A percentile compares a stretch with the other conserved stretches of the same genome.
Conservation (phyloP, 441 rosid genomes). For the Francoa sonchifolia region DNA sequence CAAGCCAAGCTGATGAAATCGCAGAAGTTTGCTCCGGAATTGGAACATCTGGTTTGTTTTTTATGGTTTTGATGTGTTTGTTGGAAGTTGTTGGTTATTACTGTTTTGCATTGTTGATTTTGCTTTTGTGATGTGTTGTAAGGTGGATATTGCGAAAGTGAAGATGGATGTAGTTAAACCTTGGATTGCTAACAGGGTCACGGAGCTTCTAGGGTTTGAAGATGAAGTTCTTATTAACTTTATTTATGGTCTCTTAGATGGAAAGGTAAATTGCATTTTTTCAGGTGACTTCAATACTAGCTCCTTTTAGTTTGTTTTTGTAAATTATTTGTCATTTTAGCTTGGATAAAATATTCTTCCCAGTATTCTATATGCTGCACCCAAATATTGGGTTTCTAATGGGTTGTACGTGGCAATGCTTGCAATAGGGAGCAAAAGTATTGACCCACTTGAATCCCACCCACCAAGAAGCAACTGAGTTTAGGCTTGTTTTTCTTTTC, state of each 20-base stretch:
- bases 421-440: too few species aligned
- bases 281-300: neutral
- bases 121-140: too few species aligned
- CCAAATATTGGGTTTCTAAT: too few species aligned
- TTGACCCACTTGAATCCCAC: too few species aligned
- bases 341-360: too few species aligned
- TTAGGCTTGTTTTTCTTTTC: too few species aligned
- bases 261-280: conserved; percentile 40
- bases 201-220: conserved; percentile 93
- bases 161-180: conserved; percentile 91
- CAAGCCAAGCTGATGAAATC: conserved; percentile 89
- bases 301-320: neutral
- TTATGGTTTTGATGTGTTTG: neutral
- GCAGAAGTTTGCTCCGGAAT: conserved; percentile 81
- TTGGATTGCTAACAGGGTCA: conserved; percentile 88
- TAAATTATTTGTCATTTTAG: neutral
- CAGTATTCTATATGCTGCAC: too few species aligned
- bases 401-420: too few species aligned
- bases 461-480: too few species aligned
- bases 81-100: neutral
- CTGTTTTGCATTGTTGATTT: too few species aligned
- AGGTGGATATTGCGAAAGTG: conserved; percentile 88
- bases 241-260: conserved; percentile 82
- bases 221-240: conserved; percentile 97
- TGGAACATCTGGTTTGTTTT: conserved; percentile 69